phyloP scores from a whole-genome alignment of 208 protist species.

The Acanthamoeba culbertsoni region DNA sequence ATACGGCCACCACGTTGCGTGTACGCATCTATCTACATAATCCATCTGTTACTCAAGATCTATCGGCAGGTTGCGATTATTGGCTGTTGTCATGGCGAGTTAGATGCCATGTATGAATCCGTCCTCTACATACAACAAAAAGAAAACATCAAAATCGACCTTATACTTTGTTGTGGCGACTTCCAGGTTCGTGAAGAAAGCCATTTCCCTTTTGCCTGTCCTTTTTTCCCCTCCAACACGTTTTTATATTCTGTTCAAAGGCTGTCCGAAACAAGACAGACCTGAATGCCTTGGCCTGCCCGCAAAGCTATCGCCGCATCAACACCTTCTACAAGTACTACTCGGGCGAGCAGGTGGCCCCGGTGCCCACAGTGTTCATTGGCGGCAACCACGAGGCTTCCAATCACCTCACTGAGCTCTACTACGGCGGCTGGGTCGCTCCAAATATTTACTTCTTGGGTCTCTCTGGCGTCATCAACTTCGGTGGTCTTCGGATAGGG shows the following conservation, averaged over 20 bases:
- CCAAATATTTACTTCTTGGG: conserved; percentile 99
- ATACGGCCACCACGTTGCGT: too few species aligned
- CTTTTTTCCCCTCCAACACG: not conserved
- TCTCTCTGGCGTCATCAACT: conserved; percentile 90
- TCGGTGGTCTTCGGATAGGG: conserved; percentile 87
- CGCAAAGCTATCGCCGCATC: conserved; percentile 92
- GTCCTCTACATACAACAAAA: conserved; percentile 79
- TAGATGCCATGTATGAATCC: conserved; percentile 94
- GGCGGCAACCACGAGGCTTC: conserved; percentile 99
- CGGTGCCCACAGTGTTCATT: conserved; percentile 97
- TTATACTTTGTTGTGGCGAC: conserved; percentile 98
- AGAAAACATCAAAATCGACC: conserved; percentile 91
- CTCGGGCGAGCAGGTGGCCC: conserved; percentile 86
- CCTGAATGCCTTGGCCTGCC: conserved; percentile 92
- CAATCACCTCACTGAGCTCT: conserved; percentile 92
- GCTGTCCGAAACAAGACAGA: conserved; percentile 91
- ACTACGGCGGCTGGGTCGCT: conserved; percentile 95
- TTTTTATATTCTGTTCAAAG: conserved; percentile 14
- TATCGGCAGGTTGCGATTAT: conserved; percentile 91
- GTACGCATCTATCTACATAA: not conserved
- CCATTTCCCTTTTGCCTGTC: not conserved
- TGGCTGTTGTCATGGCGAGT: conserved; percentile 97
- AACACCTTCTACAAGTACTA: conserved; percentile 97
- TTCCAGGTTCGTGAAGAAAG: conserved; percentile 89
- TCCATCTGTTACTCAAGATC: not conserved